Evolutionary conservation across 306 rosid species (phyloP), one percentile per base, ranked within the genome.

Genomic region (Quercus rubra): DNA sequence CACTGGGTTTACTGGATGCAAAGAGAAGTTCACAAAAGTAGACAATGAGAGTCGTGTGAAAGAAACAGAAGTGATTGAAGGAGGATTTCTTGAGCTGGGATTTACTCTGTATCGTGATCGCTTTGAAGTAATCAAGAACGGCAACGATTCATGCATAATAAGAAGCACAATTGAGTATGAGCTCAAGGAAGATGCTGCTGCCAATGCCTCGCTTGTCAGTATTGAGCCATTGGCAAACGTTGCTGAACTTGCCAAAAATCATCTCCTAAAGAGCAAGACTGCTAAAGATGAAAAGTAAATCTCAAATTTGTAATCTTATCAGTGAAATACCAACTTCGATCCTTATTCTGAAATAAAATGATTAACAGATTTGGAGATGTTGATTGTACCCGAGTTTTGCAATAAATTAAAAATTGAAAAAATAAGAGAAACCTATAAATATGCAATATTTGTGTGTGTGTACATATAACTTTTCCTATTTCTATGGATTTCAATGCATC

Each of bases 111-210:
- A 79, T 25, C 57, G 80, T 55, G 52, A 84, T 67, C 79, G 81
- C 10, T 59, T 82, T 15, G 80, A 84, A 55, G 55, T 87, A 41
- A 38, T 43, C 0, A 85, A 87, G 64, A 74, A 69, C 12, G 66
- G 15, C 18, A 6, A 52, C 17, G 11, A 17, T 13, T 75, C 79
- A 66, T 70, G 81, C 86, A 57, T 82, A 7, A 73, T 84, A 54
- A 87, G 67, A 74, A 25, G 81, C 25, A 69, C 79, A 6, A 11
- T 87, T 1, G 81, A 87, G 21, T 84, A 77, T 31, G 83, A 84
- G 9, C 41, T 87, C 46, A 84, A 84, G 46, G 86, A 82, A 15
- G 88, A 87, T 12, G 80, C 86, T 33, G 85, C 83, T 63, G 78
- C 74, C 18, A 79, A 77, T 62, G 80, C 31, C 74, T 79, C 90